Evolutionary conservation across 805 yeast species (phyloP), one percentile per base, ranked within the genome.

Genomic region (Candida montana): DNA sequence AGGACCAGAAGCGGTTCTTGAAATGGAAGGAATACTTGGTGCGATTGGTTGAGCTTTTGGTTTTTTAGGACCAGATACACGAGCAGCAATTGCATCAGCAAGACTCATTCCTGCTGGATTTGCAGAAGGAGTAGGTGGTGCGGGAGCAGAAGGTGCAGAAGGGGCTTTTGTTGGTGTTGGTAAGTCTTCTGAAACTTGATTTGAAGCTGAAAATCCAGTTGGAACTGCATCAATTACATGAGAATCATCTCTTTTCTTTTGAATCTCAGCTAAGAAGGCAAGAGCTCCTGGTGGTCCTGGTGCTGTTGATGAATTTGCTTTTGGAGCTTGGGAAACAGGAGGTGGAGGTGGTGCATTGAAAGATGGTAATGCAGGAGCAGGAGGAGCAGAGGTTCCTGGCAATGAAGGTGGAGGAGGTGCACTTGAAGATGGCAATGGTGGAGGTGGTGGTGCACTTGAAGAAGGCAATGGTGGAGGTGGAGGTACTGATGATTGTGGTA

Each of bases 221-320:
- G 57, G 58, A 13, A 57, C 58, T 2, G 61, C 53, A 41, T 69
- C 77, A 16, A 77, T 64, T 9, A 75, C 80, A 55, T 65, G 55
- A 1, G 70, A 44, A 18, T 78, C 79, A 47, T 71, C 67, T 56
- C 83, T 65, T 54, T 72, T 75, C 31, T 72, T 68, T 46, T 77
- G 75, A 37, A 79, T 78, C 45, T 77, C 75, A 1, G 78, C 78
- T 35, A 78, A 63, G 50, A 79, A 78, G 6, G 85, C 83, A 17
- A 77, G 53, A 0, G 65, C 71, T 4, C 36, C 36, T 18, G 52
- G 44, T 7, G 51, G 45, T 10, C 56, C 48, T 2, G 58, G 49
- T 16, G 54, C 33, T 5, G 60, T 23, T 26, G 50, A 31, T 7
- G 51, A 40, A 41, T 60, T 47, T 37, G 44, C 37, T 13, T 43